Evolutionary conservation across 2,329 filamentous ascomycete genomes (phyloP), one percentile per base, ranked within the genome.

Genomic region (Penicillium sp.): DNA sequence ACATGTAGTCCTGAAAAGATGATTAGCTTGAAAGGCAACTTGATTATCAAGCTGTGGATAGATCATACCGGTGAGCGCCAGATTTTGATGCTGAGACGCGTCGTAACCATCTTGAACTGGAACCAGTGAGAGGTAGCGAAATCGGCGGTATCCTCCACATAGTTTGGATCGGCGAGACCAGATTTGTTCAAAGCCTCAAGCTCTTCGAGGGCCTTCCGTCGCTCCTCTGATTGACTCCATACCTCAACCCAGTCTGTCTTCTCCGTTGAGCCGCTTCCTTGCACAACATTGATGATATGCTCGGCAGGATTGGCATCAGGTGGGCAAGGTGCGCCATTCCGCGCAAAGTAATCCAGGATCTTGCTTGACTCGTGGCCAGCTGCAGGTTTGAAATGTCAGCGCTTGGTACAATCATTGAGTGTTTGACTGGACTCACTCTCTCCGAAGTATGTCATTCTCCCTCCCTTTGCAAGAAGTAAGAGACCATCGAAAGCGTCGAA

Each of bases 401-500:
- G 1, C 8, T n/a, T 22, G 6, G 3, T 6, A 61, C 4, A 22
- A 25, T 45, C 54, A 8, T 2, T 19, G 13, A 33, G 16, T 7
- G 4, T n/a, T 28, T 14, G 2, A n/a, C 6, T 0, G 1, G 4
- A 63, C 72, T 69, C 56, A 74, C 72, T 79, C 58, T 83, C 85
- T 11, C 88, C 88, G 69, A 89, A 89, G 71, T 89, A 90, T 0
- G 87, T 84, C 1, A 85, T 88, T 65, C 84, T 84, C 8, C 88
- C 88, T 3, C 87, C 88, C 64, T 79, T 83, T n/a, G 86, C 84
- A 0, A 91, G 81, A 0, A 90, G 78, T 0, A 90, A 78, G 0
- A 91, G 81, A 0, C 82, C 84, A 64, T 91, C 88, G 60, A 91
- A 91, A 35, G 88, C 81, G 8, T 86, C 82, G 57, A 91, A 90